Base-by-base conservation (phyloP, 164 flowering plant genomes). In the Aristolochia contorta region DNA sequence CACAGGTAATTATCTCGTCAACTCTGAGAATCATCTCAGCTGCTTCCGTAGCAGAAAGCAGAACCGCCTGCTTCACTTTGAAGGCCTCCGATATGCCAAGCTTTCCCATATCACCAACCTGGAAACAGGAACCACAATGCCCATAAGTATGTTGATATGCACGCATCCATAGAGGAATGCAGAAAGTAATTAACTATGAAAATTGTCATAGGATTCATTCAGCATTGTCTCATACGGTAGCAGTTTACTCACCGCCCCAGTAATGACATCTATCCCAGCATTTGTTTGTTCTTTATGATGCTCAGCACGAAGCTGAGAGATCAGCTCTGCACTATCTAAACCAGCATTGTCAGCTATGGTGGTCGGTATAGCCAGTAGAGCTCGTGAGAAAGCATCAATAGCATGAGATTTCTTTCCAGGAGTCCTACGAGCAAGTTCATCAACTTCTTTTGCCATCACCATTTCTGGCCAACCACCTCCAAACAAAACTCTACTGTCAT, bases 391-490 rank as follows among this genome's bases (percentile, higher is more conserved):
- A 50, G 97, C 97, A 63, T 93, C 99, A 47, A 93, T 90, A 12
- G 99, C 97, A 72, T 80, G 97, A 54, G 99, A 88, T 68, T 78
- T 90, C 73, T 93, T 93, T 51, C 99, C 99, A 53, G 97, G 97
- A 60, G 99, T 94, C 67, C 69, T 86, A 21, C 87, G 75, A 19
- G 97, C 99, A 70, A 93, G 74, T 59, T 86, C 95, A 78, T 93
- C 99, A 56, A 93, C 92, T 65, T 81, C 96, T 75, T 85, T 93
- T 32, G 97, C 80, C 99, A 93, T 91, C 64, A 88, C 84, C 99
- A 93, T 88, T 83, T 93, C 99, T 49, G 99, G 97, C 97, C 99
- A 93, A 41, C 99, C 97, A 62, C 99, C 97, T 60, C 99, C 99
- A 64, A 86, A 78, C 69, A 93, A 71, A 59, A 93, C 96, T 69